phyloP scores from a whole-genome alignment of 441 rosid genomes.

The Erodium moschatum region DNA sequence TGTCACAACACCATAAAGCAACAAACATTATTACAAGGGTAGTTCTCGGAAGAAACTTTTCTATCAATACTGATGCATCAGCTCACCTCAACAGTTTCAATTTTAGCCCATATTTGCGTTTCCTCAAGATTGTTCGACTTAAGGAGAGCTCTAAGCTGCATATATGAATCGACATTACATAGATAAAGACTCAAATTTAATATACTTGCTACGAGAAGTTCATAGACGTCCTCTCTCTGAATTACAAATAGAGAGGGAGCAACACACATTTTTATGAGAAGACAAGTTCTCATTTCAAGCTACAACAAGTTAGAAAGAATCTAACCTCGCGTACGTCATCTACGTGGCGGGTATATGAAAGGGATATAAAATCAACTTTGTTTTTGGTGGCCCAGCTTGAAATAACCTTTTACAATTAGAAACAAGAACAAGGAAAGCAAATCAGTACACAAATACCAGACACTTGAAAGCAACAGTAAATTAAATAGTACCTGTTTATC shows the following conservation, averaged over 20 bases:
- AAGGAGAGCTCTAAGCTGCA: conserved; percentile 28
- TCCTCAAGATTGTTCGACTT: conserved; percentile 22
- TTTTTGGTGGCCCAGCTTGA: conserved; percentile 21
- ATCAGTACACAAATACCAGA: neutral
- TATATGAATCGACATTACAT: neutral
- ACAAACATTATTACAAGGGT: neutral
- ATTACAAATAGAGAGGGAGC: neutral
- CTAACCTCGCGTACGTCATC: conserved; percentile 25
- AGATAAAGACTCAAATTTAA: too few species aligned
- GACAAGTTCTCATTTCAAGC: neutral
- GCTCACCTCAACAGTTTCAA: conserved; percentile 27
- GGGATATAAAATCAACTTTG: conserved; percentile 24
- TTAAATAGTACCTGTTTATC: conserved; percentile 20
- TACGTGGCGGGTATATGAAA: conserved; percentile 23
- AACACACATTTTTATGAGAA: neutral
- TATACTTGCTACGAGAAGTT: conserved; percentile 3
- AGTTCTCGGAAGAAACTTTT: neutral
- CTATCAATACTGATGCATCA: neutral
- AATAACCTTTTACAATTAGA: conserved; percentile 14
- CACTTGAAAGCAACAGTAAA: neutral
- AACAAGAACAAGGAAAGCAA: conserved; percentile 2
- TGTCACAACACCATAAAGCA: too few species aligned
- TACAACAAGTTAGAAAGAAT: neutral
- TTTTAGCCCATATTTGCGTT: conserved; percentile 24
- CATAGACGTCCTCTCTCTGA: too few species aligned